A percentile compares a stretch with the other conserved stretches of the same genome.
Evolutionary conservation across 371 early-diverging fungal genomes (phyloP).

Genomic region (Rhizomucor pusillus): DNA sequence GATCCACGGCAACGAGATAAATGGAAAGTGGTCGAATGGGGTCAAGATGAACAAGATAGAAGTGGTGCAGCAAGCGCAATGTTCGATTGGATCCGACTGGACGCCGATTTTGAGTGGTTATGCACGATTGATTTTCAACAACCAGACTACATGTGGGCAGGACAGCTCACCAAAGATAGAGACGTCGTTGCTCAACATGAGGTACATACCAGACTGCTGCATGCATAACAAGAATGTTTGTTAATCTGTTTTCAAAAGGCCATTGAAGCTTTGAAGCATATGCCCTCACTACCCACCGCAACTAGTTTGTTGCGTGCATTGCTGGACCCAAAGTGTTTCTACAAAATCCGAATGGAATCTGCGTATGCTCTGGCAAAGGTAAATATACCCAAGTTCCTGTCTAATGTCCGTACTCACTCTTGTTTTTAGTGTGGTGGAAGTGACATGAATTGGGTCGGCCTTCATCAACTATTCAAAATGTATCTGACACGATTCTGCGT

Average conservation of each 20-base stretch:
- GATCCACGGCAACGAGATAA: slow-evolving; percentile 67
- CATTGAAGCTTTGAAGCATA: slow-evolving; percentile 61
- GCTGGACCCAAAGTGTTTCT: slow-evolving; percentile 85
- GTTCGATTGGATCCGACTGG: slow-evolving; percentile 97
- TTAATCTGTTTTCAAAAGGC: slow-evolving; percentile 36
- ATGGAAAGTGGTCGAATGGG: slow-evolving; percentile 82
- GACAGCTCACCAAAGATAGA: slow-evolving; percentile 90
- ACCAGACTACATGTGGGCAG: slow-evolving; percentile 96
- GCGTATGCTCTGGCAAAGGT: slow-evolving; percentile 79
- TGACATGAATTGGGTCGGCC: slow-evolving; percentile 64
- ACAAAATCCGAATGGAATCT: slow-evolving; percentile 90
- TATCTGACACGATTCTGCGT: slow-evolving; percentile 77
- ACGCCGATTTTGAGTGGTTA: slow-evolving; percentile 95
- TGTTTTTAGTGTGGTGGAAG: slow-evolving; percentile 9
- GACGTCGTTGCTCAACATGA: slow-evolving; percentile 97
- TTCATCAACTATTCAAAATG: slow-evolving; percentile 73
- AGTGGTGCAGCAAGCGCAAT: slow-evolving; percentile 71
- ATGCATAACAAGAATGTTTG: not conserved
- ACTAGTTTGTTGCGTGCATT: slow-evolving; percentile 77
- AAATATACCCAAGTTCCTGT: not conserved
- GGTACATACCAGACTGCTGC: slow-evolving; percentile 8
- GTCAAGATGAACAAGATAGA: slow-evolving; percentile 74
- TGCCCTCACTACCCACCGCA: slow-evolving; percentile 69
- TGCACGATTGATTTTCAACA: slow-evolving; percentile 87
- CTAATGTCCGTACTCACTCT: not conserved